Evolutionary conservation across 208 protist genomes (phyloP), one percentile per base, ranked within the genome.

Genomic region (Crithidia mellificae): DNA sequence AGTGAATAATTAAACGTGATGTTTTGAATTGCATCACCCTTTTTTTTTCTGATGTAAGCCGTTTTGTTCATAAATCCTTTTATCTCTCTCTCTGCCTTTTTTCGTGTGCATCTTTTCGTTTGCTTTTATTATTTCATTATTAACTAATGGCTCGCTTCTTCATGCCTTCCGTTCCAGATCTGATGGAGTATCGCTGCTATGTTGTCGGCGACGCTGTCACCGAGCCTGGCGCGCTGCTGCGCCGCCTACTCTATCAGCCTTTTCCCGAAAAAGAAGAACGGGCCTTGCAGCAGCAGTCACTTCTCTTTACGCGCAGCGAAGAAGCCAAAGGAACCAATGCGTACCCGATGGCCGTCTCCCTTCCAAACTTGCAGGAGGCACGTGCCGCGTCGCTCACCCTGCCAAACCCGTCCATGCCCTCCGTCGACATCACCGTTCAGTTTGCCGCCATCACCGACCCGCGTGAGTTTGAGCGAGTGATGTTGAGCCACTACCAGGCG

Each of bases 171-270:
- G n/a, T n/a, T n/a, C n/a, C n/a, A n/a, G n/a, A n/a, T n/a, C n/a
- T n/a, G n/a, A 86, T 87, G 84, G 81, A 90, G 72, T 90, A 85
- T 25, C 72, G 58, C 14, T 87, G 81, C 63, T 51, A 85, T 17
- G 56, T 90, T 6, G 63, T 79, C 6, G 80, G 84, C 15, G 80
- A 85, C 59, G 39, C 77, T 19, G 69, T 79, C 22, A 65, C 62
- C 7, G 74, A 83, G 49, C 70, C 78, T 0, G 77, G 72, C 29
- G 77, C 68, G 38, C 57, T 90, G 12, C 55, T 84, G n/a, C 63
- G 76, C 30, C 64, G 72, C 0, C 65, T 85, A 14, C 62, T 87
- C 17, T 50, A 74, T 27, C 41, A 61, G 29, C 68, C 66, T 22
- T 77, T 85, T 51, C 63, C 73, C 6, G 36, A 24, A 6, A 32